Evolutionary conservation across 139 green algal species (phyloP).

Genomic region (Chlorella ohadii): DNA sequence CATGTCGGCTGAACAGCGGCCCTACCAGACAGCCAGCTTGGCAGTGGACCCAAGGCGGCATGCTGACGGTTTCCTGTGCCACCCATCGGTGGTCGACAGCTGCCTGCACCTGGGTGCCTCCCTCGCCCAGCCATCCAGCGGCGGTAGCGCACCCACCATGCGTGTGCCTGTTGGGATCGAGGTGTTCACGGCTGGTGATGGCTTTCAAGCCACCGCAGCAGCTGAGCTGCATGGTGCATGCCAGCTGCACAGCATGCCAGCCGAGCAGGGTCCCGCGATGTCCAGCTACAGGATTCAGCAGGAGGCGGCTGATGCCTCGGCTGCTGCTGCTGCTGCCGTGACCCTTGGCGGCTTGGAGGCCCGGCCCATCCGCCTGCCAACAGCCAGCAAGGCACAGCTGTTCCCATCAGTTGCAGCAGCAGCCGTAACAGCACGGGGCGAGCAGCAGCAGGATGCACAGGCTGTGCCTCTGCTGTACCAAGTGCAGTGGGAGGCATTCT

Average conservation of each 20-base stretch:
- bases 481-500: background rate
- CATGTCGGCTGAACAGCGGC: too few species aligned
- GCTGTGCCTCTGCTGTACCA: background rate
- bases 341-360: background rate
- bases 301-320: background rate
- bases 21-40: background rate
- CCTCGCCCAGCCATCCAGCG: too few species aligned
- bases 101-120: conserved; percentile 5
- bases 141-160: too few species aligned
- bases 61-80: background rate
- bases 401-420: too few species aligned
- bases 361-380: background rate
- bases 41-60: background rate
- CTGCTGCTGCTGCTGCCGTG: background rate
- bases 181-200: too few species aligned
- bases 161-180: too few species aligned
- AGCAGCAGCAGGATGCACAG: background rate
- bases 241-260: too few species aligned
- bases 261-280: background rate
- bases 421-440: too few species aligned
- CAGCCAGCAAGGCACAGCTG: background rate
- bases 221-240: too few species aligned
- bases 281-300: background rate
- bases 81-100: conserved; percentile 7
- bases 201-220: too few species aligned